Base-by-base conservation (phyloP, 169 alveolate genomes). In the Plasmodium chabaudi region DNA sequence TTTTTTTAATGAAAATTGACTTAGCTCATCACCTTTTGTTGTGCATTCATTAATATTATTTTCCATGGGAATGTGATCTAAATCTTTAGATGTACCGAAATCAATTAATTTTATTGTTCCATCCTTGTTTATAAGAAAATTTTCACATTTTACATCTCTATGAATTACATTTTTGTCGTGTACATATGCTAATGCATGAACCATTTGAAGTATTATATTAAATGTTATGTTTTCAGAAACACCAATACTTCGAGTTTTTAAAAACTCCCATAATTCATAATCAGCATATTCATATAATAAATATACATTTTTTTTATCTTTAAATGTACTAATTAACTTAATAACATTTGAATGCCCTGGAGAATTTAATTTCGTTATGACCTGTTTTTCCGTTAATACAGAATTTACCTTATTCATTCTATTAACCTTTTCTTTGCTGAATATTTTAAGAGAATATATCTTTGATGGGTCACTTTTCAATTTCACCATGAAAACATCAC, bases 121-220 rank as follows among this genome's bases (percentile, higher is more conserved):
- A 82, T 95, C 97, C 34, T 94, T 79, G 56, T 91, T 79, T 57
- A 95, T 94, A 39, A 97, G 96, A 15, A 98, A 87, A 86, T 98
- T 98, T 93, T 98, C 99, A 34, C 96, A 95, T 93, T 93, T 98
- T 61, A 97, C 71, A 92, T 98, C 99, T 64, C 99, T 95, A 88
- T 98, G 99, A 71, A 97, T 94, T 25, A 98, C 95, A 87, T 94
- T 93, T 71, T 93, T 95, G 64, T 94, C 71, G 75, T 98, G 99
- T 46, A 98, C 89, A 89, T 98, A 97, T 84, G 97, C 99, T 51
- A 96, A 63, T 15, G 97, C 97, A 21, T 71, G 68, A 69, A 95
- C 75, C 53, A 95, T 92, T 65, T 96, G 98, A 46, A 93, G 75
- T 49, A 96, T 90, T 46, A 87, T 44, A 47, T 61, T 46, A 53